Base-by-base conservation (phyloP, 345 rosid genomes). In the Brassica cretica region DNA sequence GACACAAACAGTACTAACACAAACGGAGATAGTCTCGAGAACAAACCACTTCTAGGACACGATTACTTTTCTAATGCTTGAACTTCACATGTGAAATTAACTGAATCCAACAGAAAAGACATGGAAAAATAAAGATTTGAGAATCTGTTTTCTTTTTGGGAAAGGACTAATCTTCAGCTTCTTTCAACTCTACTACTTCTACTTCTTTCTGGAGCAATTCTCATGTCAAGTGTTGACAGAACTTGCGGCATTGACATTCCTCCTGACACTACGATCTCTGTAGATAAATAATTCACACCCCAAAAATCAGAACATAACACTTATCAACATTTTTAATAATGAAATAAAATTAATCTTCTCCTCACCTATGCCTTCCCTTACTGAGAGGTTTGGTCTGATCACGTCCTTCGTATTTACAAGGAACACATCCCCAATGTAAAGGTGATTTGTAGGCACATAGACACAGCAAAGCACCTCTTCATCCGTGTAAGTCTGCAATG, bases 221-320 rank as follows among this genome's bases (percentile, higher is more conserved):
- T 75, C 83, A 64, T 70, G 71, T 89, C 97, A 70, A 91, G 73
- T 1, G 96, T 87, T 4, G 97, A 83, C 15, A 95, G 87, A 71
- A 88, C 85, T 82, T 93, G 98, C 2, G 99, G 99, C 96, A 95
- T 91, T 2, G 98, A 93, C 99, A 95, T 90, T 56, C 99, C 99
- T 21, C 96, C 99, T 0, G 99, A 96, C 24, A 96, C 98, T 6
- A 93, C 94, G 3, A 96, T 93, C 86, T 96, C 99, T 96, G 94
- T 80, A 82, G 1, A 64, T 16, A 2, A 14, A 3, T 0, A 10
- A 72, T 39, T 35, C 84, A 79, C 69, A 66, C 68, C 60, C 2
- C 5, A 76, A 53, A 16, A 7, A 80, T 75, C 14, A 79, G 62
- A 51, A 39, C 19, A 80, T 3, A 1, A 9, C 32, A 44, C 4